These are phyloP conservation scores for Stylonectria norvegica DNA, from an alignment of 2,329 filamentous ascomycete species.

Conservation along the genomic window DNA sequence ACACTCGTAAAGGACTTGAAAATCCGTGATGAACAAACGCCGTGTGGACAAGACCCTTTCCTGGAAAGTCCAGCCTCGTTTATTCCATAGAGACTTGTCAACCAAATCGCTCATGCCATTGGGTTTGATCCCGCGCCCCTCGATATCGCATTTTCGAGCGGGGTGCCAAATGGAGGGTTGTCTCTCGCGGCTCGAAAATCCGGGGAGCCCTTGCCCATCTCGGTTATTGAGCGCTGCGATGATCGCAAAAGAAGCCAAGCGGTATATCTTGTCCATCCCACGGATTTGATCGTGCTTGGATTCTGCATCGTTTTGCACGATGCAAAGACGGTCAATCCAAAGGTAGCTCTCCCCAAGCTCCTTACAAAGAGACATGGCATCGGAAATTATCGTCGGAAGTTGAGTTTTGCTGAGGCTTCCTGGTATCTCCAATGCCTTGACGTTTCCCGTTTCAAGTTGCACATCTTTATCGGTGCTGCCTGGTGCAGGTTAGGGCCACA, in stretches of 20 bases:
- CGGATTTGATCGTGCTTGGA: not conserved
- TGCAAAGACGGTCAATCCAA: not conserved
- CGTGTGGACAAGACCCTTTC: too few relatives aligned
- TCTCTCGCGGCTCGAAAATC: too few relatives aligned
- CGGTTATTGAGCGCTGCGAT: not conserved
- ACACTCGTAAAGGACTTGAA: too few relatives aligned
- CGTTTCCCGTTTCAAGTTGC: not conserved
- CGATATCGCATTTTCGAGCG: too few relatives aligned
- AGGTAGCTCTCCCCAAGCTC: not conserved
- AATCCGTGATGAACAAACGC: too few relatives aligned
- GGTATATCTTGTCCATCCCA: not conserved
- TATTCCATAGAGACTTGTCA: too few relatives aligned
- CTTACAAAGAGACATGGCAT: not conserved
- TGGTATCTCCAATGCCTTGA: not conserved
- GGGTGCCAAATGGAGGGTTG: too few relatives aligned
- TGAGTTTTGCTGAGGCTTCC: not conserved
- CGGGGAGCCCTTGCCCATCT: not conserved
- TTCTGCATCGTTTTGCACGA: not conserved
- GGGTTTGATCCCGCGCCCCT: too few relatives aligned
- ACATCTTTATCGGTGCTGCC: not conserved
- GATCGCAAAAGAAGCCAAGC: not conserved
- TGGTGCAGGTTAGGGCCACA: not conserved
- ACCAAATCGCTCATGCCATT: too few relatives aligned
- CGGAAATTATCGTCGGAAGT: not conserved
- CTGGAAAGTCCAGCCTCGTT: too few relatives aligned